phyloP scores from a whole-genome alignment of 306 rosid genomes.

The Begonia masoniana region DNA sequence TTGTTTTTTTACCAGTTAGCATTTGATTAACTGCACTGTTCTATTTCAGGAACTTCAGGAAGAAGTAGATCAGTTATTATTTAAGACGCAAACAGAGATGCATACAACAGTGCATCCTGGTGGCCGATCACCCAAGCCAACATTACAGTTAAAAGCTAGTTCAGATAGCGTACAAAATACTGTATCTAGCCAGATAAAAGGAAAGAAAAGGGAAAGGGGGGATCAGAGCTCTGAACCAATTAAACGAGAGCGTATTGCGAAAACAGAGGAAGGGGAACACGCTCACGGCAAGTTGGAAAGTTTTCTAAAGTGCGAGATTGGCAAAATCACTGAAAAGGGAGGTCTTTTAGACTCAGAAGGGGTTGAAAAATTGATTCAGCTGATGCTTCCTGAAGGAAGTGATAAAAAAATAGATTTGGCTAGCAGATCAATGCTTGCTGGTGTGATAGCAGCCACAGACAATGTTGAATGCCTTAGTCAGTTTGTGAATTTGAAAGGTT shows the following conservation, averaged over 20 bases:
- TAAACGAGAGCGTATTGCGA: slow-evolving; percentile 54
- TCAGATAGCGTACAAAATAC: slow-evolving; percentile 66
- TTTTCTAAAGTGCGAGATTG: slow-evolving; percentile 53
- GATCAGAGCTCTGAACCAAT: slow-evolving; percentile 60
- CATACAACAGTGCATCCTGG: slow-evolving; percentile 62
- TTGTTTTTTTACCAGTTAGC: background rate
- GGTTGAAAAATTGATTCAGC: slow-evolving; percentile 68
- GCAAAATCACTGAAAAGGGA: slow-evolving; percentile 81
- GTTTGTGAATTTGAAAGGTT: slow-evolving; percentile 67
- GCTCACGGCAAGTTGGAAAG: slow-evolving; percentile 42
- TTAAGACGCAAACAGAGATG: slow-evolving; percentile 59
- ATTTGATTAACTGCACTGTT: background rate
- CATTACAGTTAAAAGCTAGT: slow-evolving; percentile 58
- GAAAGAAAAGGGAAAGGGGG: slow-evolving; percentile 77
- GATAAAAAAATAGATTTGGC: slow-evolving; percentile 71
- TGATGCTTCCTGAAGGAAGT: slow-evolving; percentile 53
- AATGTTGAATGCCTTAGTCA: slow-evolving; percentile 53
- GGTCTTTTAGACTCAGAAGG: slow-evolving; percentile 63
- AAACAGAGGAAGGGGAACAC: slow-evolving; percentile 69
- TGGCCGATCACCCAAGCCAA: slow-evolving; percentile 80
- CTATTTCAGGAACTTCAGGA: slow-evolving; percentile 61
- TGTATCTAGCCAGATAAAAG: slow-evolving; percentile 44
- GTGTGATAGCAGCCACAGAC: slow-evolving; percentile 64
- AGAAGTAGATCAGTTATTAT: slow-evolving; percentile 63
- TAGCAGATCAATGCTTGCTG: slow-evolving; percentile 61